Evolutionary conservation across 768 basidiomycete genomes (phyloP).

Genomic region (Panellus pusillus): DNA sequence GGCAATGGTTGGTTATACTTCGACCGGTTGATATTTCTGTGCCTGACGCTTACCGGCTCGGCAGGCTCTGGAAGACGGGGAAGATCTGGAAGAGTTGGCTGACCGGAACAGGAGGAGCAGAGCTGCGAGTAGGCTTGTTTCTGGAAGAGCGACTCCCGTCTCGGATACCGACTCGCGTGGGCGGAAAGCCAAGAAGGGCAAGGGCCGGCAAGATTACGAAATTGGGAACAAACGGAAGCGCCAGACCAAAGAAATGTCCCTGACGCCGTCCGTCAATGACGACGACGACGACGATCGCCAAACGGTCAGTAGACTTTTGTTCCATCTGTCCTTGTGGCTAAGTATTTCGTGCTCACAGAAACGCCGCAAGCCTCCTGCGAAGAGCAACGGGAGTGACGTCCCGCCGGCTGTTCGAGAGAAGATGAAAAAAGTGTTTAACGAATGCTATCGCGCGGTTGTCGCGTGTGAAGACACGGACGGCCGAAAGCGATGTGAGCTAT

Average conservation of each 20-base stretch:
- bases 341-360: conserved; percentile 49
- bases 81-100: conserved; percentile 72
- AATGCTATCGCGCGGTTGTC: conserved; percentile 72
- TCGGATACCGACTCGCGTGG: conserved; percentile 61
- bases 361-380: conserved; percentile 75
- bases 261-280: conserved; percentile 74
- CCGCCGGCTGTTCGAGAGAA: conserved; percentile 61
- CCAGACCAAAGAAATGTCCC: conserved; percentile 68
- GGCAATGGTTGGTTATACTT: conserved; percentile 60
- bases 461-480: conserved; percentile 71
- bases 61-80: conserved; percentile 78
- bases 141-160: conserved; percentile 62
- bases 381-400: conserved; percentile 46
- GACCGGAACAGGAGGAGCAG: conserved; percentile 66
- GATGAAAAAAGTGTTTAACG: conserved; percentile 83
- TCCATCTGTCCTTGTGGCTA: conserved; percentile 3
- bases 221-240: conserved; percentile 75
- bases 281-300: conserved; percentile 80
- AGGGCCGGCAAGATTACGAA: conserved; percentile 57
- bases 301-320: conserved; percentile 41
- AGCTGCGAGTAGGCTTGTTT: conserved; percentile 56
- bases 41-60: conserved; percentile 3
- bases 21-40: background rate
- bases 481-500: conserved; percentile 82
- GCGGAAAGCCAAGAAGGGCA: conserved; percentile 65